Evolutionary conservation across 768 basidiomycete genomes (phyloP).

Genomic region (Termitomyces sp.): DNA sequence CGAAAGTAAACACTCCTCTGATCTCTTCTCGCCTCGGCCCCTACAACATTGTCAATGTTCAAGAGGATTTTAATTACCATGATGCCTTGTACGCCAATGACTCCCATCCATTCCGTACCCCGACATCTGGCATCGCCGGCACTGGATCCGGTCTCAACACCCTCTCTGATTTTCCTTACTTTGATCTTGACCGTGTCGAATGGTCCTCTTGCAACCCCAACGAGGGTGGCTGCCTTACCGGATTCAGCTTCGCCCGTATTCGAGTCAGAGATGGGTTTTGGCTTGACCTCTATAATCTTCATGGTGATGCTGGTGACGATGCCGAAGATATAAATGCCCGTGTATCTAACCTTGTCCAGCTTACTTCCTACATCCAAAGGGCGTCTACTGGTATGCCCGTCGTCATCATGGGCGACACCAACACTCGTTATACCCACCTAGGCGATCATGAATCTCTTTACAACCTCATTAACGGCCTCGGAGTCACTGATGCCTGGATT

Average conservation of each 20-base stretch:
- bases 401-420: slow-evolving; percentile 37
- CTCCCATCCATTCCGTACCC: slow-evolving; percentile 32
- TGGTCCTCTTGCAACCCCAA: slow-evolving; percentile 29
- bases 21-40: slow-evolving; percentile 30
- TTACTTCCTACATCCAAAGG: slow-evolving; percentile 24
- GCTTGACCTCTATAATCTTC: slow-evolving; percentile 36
- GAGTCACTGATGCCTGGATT: slow-evolving; percentile 31
- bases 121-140: slow-evolving; percentile 33
- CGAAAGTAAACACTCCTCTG: slow-evolving; percentile 26
- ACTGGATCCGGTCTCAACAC: slow-evolving; percentile 36
- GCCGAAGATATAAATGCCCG: slow-evolving; percentile 29
- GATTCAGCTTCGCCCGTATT: slow-evolving; percentile 35
- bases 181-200: slow-evolving; percentile 29
- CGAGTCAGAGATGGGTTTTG: slow-evolving; percentile 29
- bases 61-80: slow-evolving; percentile 40
- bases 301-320: slow-evolving; percentile 34
- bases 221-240: slow-evolving; percentile 34
- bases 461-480: slow-evolving; percentile 20
- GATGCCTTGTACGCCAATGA: slow-evolving; percentile 32
- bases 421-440: slow-evolving; percentile 31
- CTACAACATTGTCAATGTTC: slow-evolving; percentile 31
- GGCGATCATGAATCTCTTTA: slow-evolving; percentile 27
- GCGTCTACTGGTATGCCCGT: slow-evolving; percentile 32
- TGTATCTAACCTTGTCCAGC: slow-evolving; percentile 30
- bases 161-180: slow-evolving; percentile 31